Evolutionary conservation across 2,329 filamentous ascomycete genomes (phyloP).

Genomic region (Dactylellina cionopaga): DNA sequence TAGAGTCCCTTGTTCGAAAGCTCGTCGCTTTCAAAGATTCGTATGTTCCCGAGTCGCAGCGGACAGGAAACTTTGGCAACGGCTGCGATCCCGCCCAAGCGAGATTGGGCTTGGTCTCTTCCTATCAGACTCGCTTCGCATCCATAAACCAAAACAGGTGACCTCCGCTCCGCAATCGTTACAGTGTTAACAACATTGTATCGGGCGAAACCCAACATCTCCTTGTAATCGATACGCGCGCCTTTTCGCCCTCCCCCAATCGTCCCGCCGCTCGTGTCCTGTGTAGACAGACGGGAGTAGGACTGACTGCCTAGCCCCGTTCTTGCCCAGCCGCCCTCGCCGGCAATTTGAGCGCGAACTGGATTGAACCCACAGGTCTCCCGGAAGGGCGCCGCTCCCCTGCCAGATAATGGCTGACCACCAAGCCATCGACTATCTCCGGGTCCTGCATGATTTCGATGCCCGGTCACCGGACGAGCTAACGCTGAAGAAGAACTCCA

Average conservation of each 20-base stretch:
- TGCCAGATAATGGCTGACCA: conserved; percentile 50
- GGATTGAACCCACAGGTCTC: conserved; percentile 33
- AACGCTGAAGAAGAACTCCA: conserved; percentile 83
- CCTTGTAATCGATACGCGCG: conserved; percentile 53
- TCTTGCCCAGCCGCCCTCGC: conserved; percentile 33
- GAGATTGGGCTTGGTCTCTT: conserved; percentile 49
- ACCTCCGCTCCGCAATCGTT: conserved; percentile 50
- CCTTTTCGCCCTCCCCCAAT: conserved; percentile 24
- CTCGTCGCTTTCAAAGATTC: conserved; percentile 7
- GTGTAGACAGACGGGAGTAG: conserved; percentile 42
- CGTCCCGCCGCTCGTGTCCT: conserved; percentile 29
- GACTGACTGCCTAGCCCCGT: conserved; percentile 18
- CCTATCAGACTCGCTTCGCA: conserved; percentile 49
- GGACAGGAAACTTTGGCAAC: conserved; percentile 25
- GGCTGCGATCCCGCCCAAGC: conserved; percentile 47
- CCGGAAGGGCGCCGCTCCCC: conserved; percentile 46
- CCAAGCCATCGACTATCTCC: conserved; percentile 50
- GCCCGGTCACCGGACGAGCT: conserved; percentile 94
- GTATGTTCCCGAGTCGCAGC: conserved; percentile 20
- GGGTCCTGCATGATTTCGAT: conserved; percentile 76
- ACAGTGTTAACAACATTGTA: conserved; percentile 48
- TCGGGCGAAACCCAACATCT: conserved; percentile 49
- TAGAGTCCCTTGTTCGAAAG: neutral
- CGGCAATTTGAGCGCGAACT: conserved; percentile 48
- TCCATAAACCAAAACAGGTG: conserved; percentile 51